phyloP scores from a whole-genome alignment of 768 basidiomycete species.

The Panaeolus papilionaceus region DNA sequence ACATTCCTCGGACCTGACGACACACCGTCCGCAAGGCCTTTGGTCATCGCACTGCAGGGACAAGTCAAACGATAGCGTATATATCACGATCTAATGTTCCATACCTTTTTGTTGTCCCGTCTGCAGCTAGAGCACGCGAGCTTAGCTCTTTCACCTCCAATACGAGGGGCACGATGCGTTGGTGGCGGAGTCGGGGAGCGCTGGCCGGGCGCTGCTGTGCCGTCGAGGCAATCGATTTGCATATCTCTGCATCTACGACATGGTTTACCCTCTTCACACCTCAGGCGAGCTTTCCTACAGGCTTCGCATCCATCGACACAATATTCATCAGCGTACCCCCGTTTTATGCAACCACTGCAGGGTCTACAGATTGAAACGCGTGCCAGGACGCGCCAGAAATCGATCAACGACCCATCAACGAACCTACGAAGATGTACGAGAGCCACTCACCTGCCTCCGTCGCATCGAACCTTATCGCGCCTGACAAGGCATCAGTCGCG shows the following conservation, averaged over 20 bases:
- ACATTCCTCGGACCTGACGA: conserved; percentile 59
- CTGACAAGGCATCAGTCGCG: conserved; percentile 35
- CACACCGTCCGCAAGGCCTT: conserved; percentile 66
- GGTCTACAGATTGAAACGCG: conserved; percentile 45
- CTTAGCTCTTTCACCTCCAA: conserved; percentile 56
- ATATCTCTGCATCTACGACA: conserved; percentile 61
- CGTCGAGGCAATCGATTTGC: conserved; percentile 57
- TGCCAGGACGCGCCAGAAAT: conserved; percentile 10
- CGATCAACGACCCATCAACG: conserved; percentile 15
- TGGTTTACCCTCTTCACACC: conserved; percentile 55
- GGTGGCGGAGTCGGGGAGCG: conserved; percentile 23
- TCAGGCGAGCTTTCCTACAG: conserved; percentile 62
- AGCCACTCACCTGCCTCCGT: conserved; percentile 51
- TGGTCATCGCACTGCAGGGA: conserved; percentile 61
- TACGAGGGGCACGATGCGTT: conserved; percentile 31
- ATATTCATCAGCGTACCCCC: conserved; percentile 54
- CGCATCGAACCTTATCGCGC: conserved; percentile 68
- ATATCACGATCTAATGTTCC: conserved; percentile 17
- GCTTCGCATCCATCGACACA: conserved; percentile 69
- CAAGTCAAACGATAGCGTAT: conserved; percentile 15
- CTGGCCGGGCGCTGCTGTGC: conserved; percentile 32
- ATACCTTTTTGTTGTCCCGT: conserved; percentile 70
- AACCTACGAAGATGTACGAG: conserved; percentile 11
- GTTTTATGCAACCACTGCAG: conserved; percentile 64
- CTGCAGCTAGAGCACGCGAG: conserved; percentile 65